These are phyloP conservation scores for Naganishia randhawae DNA, from an alignment of 768 basidiomycete species.

Conservation along the genomic window DNA sequence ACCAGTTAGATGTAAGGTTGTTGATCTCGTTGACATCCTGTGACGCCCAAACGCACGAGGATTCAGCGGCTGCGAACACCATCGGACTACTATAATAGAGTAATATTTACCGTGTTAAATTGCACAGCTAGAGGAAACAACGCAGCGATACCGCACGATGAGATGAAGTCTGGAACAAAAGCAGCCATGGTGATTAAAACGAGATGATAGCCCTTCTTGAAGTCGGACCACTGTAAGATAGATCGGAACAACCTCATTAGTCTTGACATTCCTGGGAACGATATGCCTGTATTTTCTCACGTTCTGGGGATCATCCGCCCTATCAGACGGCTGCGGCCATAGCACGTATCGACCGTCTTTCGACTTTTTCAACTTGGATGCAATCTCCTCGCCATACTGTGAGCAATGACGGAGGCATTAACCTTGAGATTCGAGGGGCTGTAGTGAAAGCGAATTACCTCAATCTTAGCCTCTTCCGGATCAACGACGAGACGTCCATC, in stretches of 20 bases:
- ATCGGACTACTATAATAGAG: neutral
- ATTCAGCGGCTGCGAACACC: neutral
- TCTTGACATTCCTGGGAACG: too few species aligned
- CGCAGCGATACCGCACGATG: constrained; percentile 63
- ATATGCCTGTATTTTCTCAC: constrained; percentile 44
- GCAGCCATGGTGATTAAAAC: constrained; percentile 64
- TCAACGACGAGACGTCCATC: constrained; percentile 39
- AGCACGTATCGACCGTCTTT: constrained; percentile 61
- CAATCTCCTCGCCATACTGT: constrained; percentile 58
- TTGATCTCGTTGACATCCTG: constrained; percentile 59
- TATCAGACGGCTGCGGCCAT: constrained; percentile 67
- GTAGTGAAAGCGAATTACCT: constrained; percentile 35
- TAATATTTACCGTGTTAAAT: constrained; percentile 14
- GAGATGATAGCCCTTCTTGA: constrained; percentile 60
- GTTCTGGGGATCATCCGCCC: constrained; percentile 65
- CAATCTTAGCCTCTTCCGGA: constrained; percentile 58
- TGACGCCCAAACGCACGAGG: too few species aligned
- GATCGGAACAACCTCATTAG: neutral
- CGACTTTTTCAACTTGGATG: constrained; percentile 60
- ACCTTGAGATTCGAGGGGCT: neutral
- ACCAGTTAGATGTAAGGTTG: constrained; percentile 59
- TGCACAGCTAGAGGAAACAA: constrained; percentile 62
- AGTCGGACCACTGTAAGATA: constrained; percentile 56
- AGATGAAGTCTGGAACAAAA: constrained; percentile 66
- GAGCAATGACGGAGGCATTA: neutral